Evolutionary conservation across 805 yeast species (phyloP).

Genomic region (Komagataella pastoris): DNA sequence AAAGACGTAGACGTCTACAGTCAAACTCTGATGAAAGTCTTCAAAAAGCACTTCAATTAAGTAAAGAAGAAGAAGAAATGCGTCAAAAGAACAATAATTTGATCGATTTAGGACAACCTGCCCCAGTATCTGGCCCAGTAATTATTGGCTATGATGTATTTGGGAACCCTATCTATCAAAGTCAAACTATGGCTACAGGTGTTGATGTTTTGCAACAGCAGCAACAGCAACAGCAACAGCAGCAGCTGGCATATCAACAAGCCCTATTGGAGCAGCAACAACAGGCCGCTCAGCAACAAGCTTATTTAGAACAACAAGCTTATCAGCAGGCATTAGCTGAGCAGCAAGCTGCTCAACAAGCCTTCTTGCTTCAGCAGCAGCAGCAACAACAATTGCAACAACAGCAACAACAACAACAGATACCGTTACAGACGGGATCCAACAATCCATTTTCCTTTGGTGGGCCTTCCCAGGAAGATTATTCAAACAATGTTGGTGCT

Average conservation of each 20-base stretch:
- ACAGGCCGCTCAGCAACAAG: conserved; percentile 10
- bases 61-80: conserved; percentile 70
- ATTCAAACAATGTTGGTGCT: conserved; percentile 4
- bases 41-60: conserved; percentile 54
- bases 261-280: conserved; percentile 8
- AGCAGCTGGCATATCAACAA: conserved; percentile 4
- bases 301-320: conserved; percentile 7
- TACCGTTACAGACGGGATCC: conserved; percentile 9
- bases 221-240: conserved; percentile 6
- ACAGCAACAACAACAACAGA: conserved; percentile 12
- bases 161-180: conserved; percentile 50
- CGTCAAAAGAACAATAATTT: conserved; percentile 31
- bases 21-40: conserved; percentile 47
- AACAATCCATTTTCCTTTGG: conserved; percentile 12
- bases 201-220: conserved; percentile 9
- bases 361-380: conserved; percentile 3
- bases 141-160: conserved; percentile 40
- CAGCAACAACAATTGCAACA: conserved; percentile 8
- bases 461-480: conserved; percentile 15
- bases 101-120: conserved; percentile 27
- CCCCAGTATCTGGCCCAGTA: conserved; percentile 9
- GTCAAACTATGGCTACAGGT: conserved; percentile 41
- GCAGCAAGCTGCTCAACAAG: conserved; percentile 13
- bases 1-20: conserved; percentile 32
- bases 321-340: conserved; percentile 10